phyloP scores from a whole-genome alignment of 140 eudicot species.

The Oenanthe javanica region DNA sequence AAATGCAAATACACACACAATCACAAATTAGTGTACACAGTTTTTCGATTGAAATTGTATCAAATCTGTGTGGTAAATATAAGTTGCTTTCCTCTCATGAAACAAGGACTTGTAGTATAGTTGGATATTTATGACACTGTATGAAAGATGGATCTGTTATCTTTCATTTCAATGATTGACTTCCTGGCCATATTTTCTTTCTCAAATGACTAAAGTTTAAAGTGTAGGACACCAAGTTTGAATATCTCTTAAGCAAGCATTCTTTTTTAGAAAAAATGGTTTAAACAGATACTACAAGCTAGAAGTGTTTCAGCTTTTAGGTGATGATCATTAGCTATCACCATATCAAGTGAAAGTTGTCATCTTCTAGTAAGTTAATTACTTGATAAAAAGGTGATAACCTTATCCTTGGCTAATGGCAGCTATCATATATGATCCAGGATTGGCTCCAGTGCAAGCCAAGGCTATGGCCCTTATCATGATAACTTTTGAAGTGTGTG shows the following conservation, averaged over 20 bases:
- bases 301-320: not conserved
- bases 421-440: not conserved
- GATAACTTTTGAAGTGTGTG: not conserved
- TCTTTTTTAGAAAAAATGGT: not conserved
- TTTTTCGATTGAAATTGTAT: not conserved
- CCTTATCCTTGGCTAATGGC: not conserved
- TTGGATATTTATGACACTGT: not conserved
- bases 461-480: not conserved
- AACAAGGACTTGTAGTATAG: not conserved
- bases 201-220: not conserved
- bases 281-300: not conserved
- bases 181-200: not conserved
- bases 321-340: not conserved
- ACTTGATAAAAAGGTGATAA: not conserved
- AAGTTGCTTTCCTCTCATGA: not conserved
- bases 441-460: not conserved
- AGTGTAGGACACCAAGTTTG: slow-evolving; percentile 8
- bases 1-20: not conserved
- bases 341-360: not conserved
- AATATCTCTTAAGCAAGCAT: not conserved
- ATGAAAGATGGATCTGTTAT: not conserved
- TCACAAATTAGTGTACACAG: too few species aligned
- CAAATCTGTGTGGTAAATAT: not conserved
- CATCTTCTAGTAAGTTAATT: not conserved
- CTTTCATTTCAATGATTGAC: not conserved